Percentiles rank a stretch among this genome's conserved stretches.
Conservation (phyloP, 805 yeast species). For the Kluyveromyces starmeri region DNA sequence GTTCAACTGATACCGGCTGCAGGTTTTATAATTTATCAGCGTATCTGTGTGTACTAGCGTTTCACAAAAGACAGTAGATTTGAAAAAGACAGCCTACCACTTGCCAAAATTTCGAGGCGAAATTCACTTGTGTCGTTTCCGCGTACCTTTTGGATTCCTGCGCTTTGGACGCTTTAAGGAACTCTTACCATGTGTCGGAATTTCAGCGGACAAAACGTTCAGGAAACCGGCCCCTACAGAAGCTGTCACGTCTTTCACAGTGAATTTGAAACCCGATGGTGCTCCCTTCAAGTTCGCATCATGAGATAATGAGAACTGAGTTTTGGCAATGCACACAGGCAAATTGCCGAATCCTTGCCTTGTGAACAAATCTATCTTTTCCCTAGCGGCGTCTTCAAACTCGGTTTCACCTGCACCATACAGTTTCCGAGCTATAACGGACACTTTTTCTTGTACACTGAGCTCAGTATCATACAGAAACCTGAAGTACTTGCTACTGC, state of each 20-base stretch:
- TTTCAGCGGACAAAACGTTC: conserved; percentile 94
- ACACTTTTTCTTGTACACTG: conserved; percentile 70
- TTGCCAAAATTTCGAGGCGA: conserved; percentile 15
- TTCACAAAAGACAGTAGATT: too few relatives aligned
- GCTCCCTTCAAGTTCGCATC: conserved; percentile 91
- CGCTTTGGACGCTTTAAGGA: conserved; percentile 42
- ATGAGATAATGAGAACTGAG: conserved; percentile 92
- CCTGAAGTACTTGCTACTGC: conserved; percentile 33
- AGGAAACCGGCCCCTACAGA: conserved; percentile 95
- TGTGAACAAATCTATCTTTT: conserved; percentile 73
- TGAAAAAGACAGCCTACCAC: too few relatives aligned
- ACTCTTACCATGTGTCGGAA: conserved; percentile 63
- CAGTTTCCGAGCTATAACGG: conserved; percentile 75
- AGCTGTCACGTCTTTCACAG: conserved; percentile 89
- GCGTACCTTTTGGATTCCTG: conserved; percentile 51
- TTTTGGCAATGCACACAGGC: conserved; percentile 95
- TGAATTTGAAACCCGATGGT: conserved; percentile 88
- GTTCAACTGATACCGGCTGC: too few relatives aligned
- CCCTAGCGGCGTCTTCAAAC: conserved; percentile 69
- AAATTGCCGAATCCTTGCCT: conserved; percentile 81
- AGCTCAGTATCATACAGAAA: conserved; percentile 54
- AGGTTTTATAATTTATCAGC: too few relatives aligned
- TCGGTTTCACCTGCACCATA: conserved; percentile 87
- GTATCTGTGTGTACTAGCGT: too few relatives aligned
- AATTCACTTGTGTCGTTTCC: conserved; percentile 44